Conservation (phyloP, 345 rosid species). For the Iberis pinnata region DNA sequence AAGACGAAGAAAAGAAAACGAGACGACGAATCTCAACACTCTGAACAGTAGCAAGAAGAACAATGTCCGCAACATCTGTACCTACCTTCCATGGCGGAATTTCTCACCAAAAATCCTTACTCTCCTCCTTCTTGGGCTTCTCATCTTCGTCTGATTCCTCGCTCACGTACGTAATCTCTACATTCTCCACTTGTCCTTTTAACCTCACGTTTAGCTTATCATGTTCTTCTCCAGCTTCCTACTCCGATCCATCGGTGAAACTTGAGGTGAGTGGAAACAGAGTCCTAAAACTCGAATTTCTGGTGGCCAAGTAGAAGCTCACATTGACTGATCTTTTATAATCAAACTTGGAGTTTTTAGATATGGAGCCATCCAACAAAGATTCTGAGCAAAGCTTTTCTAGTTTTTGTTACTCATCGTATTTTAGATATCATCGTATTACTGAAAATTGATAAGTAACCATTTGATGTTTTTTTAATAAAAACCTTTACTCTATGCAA, state of each 20-base stretch:
- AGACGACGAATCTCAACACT: conserved; percentile 10
- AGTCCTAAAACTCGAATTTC: conserved; percentile 77
- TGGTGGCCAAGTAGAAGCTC: no score
- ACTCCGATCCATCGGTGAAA: conserved; percentile 88
- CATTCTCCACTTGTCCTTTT: neutral
- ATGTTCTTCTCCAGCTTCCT: conserved; percentile 40
- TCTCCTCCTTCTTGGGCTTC: conserved; percentile 72
- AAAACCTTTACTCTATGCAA: no score
- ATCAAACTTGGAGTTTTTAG: no score
- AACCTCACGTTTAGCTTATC: neutral
- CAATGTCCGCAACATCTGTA: conserved; percentile 27
- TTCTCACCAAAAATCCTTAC: conserved; percentile 50
- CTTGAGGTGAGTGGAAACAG: conserved; percentile 92
- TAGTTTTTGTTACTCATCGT: no score
- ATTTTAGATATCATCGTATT: no score
- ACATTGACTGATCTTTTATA: no score
- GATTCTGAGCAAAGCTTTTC: no score
- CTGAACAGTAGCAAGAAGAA: conserved; percentile 13
- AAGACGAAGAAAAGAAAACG: conserved; percentile 5
- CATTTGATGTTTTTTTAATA: no score
- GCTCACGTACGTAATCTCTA: conserved; percentile 40
- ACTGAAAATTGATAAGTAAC: no score
- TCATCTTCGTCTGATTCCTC: conserved; percentile 48
- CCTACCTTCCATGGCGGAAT: conserved; percentile 32
- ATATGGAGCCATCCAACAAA: no score